Evolutionary conservation across 306 rosid species (phyloP).

Genomic region (Sphenostylis stenocarpa): DNA sequence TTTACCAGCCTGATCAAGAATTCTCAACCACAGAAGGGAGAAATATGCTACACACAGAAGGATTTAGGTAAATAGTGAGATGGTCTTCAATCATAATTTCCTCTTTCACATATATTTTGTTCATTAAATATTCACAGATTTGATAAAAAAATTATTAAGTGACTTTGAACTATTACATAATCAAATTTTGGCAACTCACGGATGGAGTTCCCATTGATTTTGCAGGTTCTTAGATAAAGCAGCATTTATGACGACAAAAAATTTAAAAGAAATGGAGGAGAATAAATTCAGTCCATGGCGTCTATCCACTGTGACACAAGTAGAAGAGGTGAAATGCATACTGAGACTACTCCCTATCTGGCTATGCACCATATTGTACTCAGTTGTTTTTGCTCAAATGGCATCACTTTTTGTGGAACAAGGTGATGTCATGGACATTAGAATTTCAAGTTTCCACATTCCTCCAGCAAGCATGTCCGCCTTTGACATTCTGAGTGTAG

Average conservation of each 20-base stretch:
- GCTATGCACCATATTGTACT: conserved; percentile 78
- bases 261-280: conserved; percentile 22
- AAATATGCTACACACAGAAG: conserved; percentile 66
- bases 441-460: conserved; percentile 54
- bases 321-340: conserved; percentile 79
- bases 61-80: conserved; percentile 76
- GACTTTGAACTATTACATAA: too few species aligned
- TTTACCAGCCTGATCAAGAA: conserved; percentile 45
- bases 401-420: conserved; percentile 85
- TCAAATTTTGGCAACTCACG: not conserved
- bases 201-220: not conserved
- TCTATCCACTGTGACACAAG: conserved; percentile 68
- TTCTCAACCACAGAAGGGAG: conserved; percentile 40
- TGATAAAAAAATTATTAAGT: too few species aligned
- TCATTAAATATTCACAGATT: too few species aligned
- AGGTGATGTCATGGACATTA: conserved; percentile 75
- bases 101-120: not conserved
- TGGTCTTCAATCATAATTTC: too few species aligned
- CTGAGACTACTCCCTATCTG: conserved; percentile 78
- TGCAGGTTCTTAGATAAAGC: conserved; percentile 77
- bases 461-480: conserved; percentile 92
- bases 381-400: conserved; percentile 88
- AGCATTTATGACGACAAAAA: conserved; percentile 54
- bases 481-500: conserved; percentile 80
- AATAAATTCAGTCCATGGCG: conserved; percentile 56